Evolutionary conservation across 371 early-diverging fungal genomes (phyloP).

Genomic region (Mucor piriformis): DNA sequence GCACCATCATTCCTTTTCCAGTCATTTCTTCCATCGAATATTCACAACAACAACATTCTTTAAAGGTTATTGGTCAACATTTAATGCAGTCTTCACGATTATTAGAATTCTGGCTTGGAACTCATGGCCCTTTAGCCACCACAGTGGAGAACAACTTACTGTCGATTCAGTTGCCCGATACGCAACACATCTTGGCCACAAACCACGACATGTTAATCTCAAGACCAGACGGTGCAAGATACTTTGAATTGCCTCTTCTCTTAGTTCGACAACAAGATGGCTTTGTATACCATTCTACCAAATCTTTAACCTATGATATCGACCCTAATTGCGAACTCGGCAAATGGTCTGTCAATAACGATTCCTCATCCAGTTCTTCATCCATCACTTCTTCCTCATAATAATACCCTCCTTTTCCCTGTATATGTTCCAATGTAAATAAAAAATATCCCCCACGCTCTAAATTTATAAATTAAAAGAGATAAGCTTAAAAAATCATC

Average conservation of each 20-base stretch:
- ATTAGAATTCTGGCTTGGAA: slow-evolving; percentile 47
- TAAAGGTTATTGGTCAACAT: slow-evolving; percentile 37
- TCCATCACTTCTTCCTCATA: not conserved
- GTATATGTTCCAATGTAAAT: slow-evolving; percentile 21
- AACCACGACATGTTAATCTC: slow-evolving; percentile 35
- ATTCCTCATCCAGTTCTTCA: not conserved
- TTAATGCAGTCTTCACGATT: slow-evolving; percentile 28
- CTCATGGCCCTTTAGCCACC: slow-evolving; percentile 37
- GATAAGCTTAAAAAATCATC: slow-evolving; percentile 15
- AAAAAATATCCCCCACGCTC: slow-evolving; percentile 2
- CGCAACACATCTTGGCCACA: slow-evolving; percentile 20
- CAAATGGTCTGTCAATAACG: slow-evolving; percentile 17
- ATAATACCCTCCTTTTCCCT: not conserved
- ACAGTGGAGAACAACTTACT: not conserved
- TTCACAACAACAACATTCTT: slow-evolving; percentile 19
- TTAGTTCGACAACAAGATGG: slow-evolving; percentile 44
- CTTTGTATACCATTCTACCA: slow-evolving; percentile 39
- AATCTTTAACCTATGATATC: slow-evolving; percentile 33
- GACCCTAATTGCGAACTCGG: slow-evolving; percentile 2
- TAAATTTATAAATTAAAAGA: not conserved
- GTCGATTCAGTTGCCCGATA: slow-evolving; percentile 14
- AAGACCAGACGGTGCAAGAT: slow-evolving; percentile 35
- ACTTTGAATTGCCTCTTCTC: slow-evolving; percentile 41
- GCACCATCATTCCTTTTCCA: slow-evolving; percentile 47
- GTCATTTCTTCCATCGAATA: slow-evolving; percentile 33